Evolutionary conservation across 2,329 filamentous ascomycete genomes (phyloP).

Genomic region (Coniochaeta prunicola): DNA sequence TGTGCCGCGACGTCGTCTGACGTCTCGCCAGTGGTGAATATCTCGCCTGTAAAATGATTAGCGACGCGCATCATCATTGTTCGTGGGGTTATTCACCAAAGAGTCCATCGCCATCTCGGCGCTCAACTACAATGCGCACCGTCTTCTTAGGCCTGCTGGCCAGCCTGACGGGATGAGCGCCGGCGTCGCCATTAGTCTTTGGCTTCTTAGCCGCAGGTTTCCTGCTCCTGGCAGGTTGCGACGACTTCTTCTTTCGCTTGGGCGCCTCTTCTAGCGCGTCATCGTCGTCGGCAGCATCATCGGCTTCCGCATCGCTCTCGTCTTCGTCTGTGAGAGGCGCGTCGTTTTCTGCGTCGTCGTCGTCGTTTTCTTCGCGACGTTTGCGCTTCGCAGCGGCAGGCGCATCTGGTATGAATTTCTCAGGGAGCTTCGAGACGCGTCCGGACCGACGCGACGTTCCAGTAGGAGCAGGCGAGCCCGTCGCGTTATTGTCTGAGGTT

Average conservation of each 20-base stretch:
- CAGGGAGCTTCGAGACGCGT: slow-evolving; percentile 55
- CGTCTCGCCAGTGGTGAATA: slow-evolving; percentile 53
- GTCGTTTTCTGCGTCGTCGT: slow-evolving; percentile 39
- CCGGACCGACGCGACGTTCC: slow-evolving; percentile 58
- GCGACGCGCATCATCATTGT: slow-evolving; percentile 11
- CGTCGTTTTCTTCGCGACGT: slow-evolving; percentile 37
- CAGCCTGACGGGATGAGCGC: slow-evolving; percentile 29
- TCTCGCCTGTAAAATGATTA: slow-evolving; percentile 42
- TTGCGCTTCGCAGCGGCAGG: slow-evolving; percentile 49
- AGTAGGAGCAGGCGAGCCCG: slow-evolving; percentile 41
- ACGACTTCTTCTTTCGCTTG: slow-evolving; percentile 29
- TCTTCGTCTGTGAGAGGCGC: slow-evolving; percentile 36
- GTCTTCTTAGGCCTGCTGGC: slow-evolving; percentile 50
- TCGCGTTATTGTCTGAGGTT: slow-evolving; percentile 48
- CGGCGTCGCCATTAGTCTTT: slow-evolving; percentile 50
- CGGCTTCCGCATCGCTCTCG: slow-evolving; percentile 29
- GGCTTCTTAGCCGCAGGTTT: slow-evolving; percentile 58
- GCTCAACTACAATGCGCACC: slow-evolving; percentile 42
- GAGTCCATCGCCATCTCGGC: slow-evolving; percentile 43
- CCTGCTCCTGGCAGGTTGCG: slow-evolving; percentile 37
- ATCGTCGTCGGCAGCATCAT: slow-evolving; percentile 31
- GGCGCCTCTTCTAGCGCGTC: slow-evolving; percentile 37
- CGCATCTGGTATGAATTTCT: slow-evolving; percentile 52
- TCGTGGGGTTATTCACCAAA: slow-evolving; percentile 34
- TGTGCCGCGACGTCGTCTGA: slow-evolving; percentile 50